These are phyloP conservation scores for Saksenaea vasiformis DNA, from an alignment of 371 early-diverging fungal genomes.

Conservation along the genomic window DNA sequence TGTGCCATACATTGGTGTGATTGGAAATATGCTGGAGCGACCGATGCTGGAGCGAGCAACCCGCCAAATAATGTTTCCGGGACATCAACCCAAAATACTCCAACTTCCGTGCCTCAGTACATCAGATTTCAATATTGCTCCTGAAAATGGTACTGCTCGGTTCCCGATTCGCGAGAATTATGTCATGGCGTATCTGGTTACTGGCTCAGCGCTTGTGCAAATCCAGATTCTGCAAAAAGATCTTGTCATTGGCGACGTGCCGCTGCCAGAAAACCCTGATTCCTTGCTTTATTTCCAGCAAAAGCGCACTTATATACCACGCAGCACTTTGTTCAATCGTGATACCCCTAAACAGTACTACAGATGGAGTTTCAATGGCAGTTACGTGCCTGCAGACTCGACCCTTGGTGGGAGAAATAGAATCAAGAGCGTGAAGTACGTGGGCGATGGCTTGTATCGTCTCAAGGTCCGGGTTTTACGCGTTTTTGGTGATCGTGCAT, in stretches of 20 bases:
- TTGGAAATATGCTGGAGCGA: slow-evolving; percentile 27
- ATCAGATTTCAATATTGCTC: neutral
- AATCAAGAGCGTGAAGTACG: no score
- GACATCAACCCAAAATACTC: neutral
- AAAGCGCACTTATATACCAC: slow-evolving; percentile 12
- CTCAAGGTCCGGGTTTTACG: slow-evolving; percentile 13
- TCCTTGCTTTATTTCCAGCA: neutral
- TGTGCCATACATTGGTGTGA: slow-evolving; percentile 34
- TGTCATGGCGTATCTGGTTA: slow-evolving; percentile 6
- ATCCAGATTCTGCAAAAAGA: slow-evolving; percentile 5
- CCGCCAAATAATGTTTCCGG: neutral
- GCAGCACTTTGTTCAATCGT: slow-evolving; percentile 1
- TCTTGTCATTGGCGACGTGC: slow-evolving; percentile 10
- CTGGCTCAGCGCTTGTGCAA: slow-evolving; percentile 11
- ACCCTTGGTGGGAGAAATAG: neutral
- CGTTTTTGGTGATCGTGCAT: slow-evolving; percentile 16
- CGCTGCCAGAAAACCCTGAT: neutral
- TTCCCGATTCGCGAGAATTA: neutral
- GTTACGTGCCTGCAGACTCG: slow-evolving; percentile 4
- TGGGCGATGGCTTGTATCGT: slow-evolving; percentile 6
- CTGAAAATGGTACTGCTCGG: neutral
- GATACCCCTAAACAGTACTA: slow-evolving; percentile 1
- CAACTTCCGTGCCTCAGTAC: slow-evolving; percentile 13
- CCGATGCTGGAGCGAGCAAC: slow-evolving; percentile 23
- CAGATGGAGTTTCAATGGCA: slow-evolving; percentile 6